phyloP scores from a whole-genome alignment of 176 grass and related monocot species.

The Oryza meridionalis region DNA sequence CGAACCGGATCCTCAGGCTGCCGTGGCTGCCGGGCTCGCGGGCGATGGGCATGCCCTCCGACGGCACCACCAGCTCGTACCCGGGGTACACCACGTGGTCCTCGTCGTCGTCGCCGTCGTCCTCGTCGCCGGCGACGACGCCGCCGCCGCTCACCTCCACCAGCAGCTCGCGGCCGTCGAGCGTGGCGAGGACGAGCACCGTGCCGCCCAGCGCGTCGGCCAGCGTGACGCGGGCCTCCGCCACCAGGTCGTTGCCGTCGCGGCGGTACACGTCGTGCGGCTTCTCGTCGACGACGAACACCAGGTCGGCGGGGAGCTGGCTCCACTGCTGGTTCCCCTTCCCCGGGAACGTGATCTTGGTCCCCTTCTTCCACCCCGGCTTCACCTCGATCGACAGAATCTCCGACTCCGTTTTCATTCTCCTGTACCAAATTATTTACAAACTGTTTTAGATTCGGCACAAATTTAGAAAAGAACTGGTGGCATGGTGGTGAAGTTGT shows the following conservation, averaged over 20 bases:
- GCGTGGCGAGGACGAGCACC: slow-evolving; percentile 46
- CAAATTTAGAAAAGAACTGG: too few species aligned
- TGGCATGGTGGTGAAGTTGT: too few species aligned
- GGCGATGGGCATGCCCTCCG: slow-evolving; percentile 79
- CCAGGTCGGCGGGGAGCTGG: slow-evolving; percentile 51
- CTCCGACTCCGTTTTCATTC: slow-evolving; percentile 63
- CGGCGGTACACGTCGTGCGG: slow-evolving; percentile 63
- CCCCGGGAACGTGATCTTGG: slow-evolving; percentile 72
- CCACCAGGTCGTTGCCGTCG: slow-evolving; percentile 67
- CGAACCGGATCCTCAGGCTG: slow-evolving; percentile 59
- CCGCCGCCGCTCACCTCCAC: slow-evolving; percentile 32
- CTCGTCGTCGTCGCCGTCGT: slow-evolving; percentile 3
- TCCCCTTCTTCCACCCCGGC: slow-evolving; percentile 88
- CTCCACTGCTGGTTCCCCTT: slow-evolving; percentile 59
- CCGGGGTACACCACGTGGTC: slow-evolving; percentile 52
- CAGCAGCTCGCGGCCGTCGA: slow-evolving; percentile 55
- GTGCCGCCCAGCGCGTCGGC: slow-evolving; percentile 59
- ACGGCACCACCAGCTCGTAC: slow-evolving; percentile 59
- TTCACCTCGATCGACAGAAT: slow-evolving; percentile 74
- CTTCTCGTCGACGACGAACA: slow-evolving; percentile 81
- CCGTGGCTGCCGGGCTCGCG: slow-evolving; percentile 67
- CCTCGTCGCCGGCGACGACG: not conserved
- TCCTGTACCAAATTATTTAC: slow-evolving; percentile 30
- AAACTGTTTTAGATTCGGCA: not conserved
- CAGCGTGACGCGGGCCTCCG: slow-evolving; percentile 45